Evolutionary conservation across 2,329 filamentous ascomycete species (phyloP), one percentile per base, ranked within the genome.

Genomic region (Fonsecaea nubica): DNA sequence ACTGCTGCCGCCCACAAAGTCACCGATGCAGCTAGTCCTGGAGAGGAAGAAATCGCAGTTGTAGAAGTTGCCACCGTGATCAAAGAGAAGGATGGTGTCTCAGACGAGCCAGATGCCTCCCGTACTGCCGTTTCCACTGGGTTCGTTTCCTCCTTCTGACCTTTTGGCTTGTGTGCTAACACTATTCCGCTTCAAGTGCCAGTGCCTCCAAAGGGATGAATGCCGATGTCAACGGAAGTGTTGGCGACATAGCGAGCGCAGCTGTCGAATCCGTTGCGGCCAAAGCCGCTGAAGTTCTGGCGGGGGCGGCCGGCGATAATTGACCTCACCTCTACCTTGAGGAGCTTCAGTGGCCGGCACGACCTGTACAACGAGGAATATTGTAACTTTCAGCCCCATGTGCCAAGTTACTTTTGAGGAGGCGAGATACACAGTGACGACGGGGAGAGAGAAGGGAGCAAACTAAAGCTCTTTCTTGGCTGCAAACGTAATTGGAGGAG

Each of bases 31-130:
- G 35, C 53, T 40, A 38, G 40, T 13, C 25, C 52, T 10, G 33
- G 42, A 18, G 32, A 53, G 40, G 33, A 13, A 36, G 50, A 36
- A 15, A 12, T 21, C 30, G 40, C 50, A 15, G 40, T 33, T 52
- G 21, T 32, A 32, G n/a, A 40, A 10, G 40, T 18, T 25, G 15
- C 40, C 25, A 58, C 58, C 15, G 61, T 58, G 42, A 64, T 54
- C 42, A 67, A 69, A 42, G 60, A 62, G 35, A 52, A 54, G 8
- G 15, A 59, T 50, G 62, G 18, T 48, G 55, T n/a, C 13, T 63
- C 59, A 10, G 35, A 33, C n/a, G n/a, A 62, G 58, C 53, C 55
- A 10, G 58, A 63, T 42, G 30, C 32, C 6, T 63, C 54, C 45
- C 53, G 55, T 32, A 52, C 38, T 36, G 45, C 56, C 21, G 42